Base-by-base conservation (phyloP, 371 early-diverging fungal genomes). In the Syncephalastrum monosporum region DNA sequence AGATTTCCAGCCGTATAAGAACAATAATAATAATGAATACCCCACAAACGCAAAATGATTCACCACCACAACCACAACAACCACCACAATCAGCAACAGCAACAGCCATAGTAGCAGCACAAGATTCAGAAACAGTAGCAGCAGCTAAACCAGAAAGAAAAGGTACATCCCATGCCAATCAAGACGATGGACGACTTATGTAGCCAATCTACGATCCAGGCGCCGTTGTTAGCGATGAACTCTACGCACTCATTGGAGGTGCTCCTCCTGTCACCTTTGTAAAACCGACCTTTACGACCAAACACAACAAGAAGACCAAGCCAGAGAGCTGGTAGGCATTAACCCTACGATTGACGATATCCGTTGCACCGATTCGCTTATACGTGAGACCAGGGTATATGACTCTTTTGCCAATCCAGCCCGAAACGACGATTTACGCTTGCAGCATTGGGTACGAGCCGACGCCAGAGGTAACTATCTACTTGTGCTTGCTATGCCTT, bases 321-420 rank as follows among this genome's bases (percentile, higher is more conserved):
- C 85, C 84, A 6, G 78, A 75, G 46, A 81, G 77, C 56, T 91
- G 87, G 88, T 83, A 71, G 13, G 46, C 43, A 7, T 27, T 27
- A 21, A 1, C 21, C 0, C 0, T 2, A 21, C 21, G 21, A 21
- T 5, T 17, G 5, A 29, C 15, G 38, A 41, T 5, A 52, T 41
- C 14, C 27, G 42, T 7, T 61, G 42, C 55, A 16, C 47, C 47
- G 17, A 46, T 29, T 57, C 17, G 21, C 23, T n/a, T 47, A 43
- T 10, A 41, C 47, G n/a, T 50, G 45, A 10, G 24, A 25, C 46
- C 52, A 89, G 94, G 93, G 74, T 74, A 10, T 82, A 79, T 69
- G 81, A 80, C n/a, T 68, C 84, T 1, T 93, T 94, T 65, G 79
- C 76, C 8, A 91, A 91, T 67, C 88, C 90, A 33, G 93, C 90